Conservation (phyloP, 2,329 filamentous ascomycete species). For the Trichoderma koningii region DNA sequence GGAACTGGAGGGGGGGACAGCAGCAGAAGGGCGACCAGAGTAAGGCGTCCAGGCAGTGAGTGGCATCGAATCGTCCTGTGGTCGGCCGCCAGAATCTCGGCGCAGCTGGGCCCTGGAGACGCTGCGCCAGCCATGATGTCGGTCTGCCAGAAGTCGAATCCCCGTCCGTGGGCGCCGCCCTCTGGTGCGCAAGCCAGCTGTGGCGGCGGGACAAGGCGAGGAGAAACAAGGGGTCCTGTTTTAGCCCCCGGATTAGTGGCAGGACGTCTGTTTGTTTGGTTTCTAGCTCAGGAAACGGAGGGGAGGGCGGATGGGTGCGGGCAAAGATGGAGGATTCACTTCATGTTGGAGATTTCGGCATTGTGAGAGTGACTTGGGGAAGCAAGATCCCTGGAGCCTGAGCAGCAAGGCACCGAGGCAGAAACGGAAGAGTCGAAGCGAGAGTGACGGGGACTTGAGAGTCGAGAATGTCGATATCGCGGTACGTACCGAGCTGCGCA, state of each 20-base stretch:
- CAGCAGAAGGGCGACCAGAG: background rate
- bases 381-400: too few species aligned
- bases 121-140: constrained; percentile 4
- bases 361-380: too few species aligned
- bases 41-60: background rate
- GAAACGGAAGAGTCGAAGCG: too few species aligned
- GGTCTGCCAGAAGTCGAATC: background rate
- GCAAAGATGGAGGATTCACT: too few species aligned
- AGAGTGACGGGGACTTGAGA: too few species aligned
- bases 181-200: constrained; percentile 2
- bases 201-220: constrained; percentile 8
- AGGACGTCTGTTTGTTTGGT: background rate
- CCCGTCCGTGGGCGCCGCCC: background rate
- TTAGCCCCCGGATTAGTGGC: constrained; percentile 6
- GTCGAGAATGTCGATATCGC: too few species aligned
- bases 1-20: background rate
- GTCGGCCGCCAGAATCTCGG: constrained; percentile 1
- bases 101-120: background rate
- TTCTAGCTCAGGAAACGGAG: background rate
- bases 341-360: too few species aligned
- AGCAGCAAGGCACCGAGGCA: too few species aligned
- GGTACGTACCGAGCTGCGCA: too few species aligned
- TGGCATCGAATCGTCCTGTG: background rate
- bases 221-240: constrained; percentile 1
- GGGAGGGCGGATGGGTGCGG: background rate